phyloP scores from a whole-genome alignment of 768 basidiomycete species.

The Termitomyces eurrhizus region DNA sequence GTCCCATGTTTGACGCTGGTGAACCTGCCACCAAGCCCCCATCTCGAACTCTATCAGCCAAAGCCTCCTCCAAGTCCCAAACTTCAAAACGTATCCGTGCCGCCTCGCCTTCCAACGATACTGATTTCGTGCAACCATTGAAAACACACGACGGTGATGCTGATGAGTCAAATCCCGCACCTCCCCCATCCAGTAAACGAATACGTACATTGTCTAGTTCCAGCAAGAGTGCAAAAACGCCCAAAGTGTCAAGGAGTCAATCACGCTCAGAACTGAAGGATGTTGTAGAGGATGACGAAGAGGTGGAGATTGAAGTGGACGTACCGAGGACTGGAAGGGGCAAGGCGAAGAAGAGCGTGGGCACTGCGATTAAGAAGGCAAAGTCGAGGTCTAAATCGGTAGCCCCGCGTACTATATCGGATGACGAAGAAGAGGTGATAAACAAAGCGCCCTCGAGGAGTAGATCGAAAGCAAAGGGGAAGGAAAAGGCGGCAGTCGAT shows the following conservation, averaged over 20 bases:
- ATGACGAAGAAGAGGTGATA: slow-evolving; percentile 13
- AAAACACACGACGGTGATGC: slow-evolving; percentile 39
- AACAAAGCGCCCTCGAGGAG: slow-evolving; percentile 11
- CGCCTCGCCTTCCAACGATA: slow-evolving; percentile 25
- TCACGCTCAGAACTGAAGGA: slow-evolving; percentile 14
- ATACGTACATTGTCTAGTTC: slow-evolving; percentile 7
- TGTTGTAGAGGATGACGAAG: slow-evolving; percentile 22
- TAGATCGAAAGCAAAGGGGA: slow-evolving; percentile 10
- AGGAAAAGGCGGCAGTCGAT: slow-evolving; percentile 7
- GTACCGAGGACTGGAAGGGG: slow-evolving; percentile 3
- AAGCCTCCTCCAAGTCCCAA: slow-evolving; percentile 25
- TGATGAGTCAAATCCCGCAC: slow-evolving; percentile 15
- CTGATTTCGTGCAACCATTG: slow-evolving; percentile 33
- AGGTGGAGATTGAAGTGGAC: slow-evolving; percentile 19
- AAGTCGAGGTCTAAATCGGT: slow-evolving; percentile 22
- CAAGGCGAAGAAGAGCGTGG: slow-evolving; percentile 11
- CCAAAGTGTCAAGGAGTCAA: slow-evolving; percentile 13
- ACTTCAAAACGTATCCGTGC: slow-evolving; percentile 25
- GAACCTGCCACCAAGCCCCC: slow-evolving; percentile 19
- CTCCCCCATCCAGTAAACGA: slow-evolving; percentile 14
- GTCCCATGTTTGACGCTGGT: slow-evolving; percentile 36
- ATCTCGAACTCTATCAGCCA: slow-evolving; percentile 23
- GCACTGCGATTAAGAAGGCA: slow-evolving; percentile 13
- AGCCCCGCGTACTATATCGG: slow-evolving; percentile 10
- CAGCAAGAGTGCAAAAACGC: slow-evolving; percentile 15